phyloP scores from a whole-genome alignment of 2,329 filamentous ascomycete genomes.

The Coniochaeta hoffmannii region DNA sequence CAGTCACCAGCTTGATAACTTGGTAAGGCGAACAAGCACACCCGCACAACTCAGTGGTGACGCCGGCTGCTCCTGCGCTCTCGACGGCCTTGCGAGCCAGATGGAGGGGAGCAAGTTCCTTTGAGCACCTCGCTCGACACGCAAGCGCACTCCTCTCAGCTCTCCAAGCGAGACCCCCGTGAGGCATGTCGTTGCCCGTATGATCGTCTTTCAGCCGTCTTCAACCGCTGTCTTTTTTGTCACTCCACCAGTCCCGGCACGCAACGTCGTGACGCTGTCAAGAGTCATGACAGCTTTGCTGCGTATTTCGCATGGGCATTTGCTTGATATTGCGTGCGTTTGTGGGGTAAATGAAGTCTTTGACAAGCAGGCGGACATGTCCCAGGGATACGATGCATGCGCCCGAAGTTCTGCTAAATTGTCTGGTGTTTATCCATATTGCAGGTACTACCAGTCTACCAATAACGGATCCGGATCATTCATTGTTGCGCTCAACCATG shows the following conservation, averaged over 20 bases:
- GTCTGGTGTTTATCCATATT: conserved; percentile 19
- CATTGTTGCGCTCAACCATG: conserved; percentile 1
- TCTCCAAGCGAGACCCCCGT: not conserved
- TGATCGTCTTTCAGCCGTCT: not conserved
- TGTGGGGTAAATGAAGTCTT: conserved; percentile 15
- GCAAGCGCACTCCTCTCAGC: not conserved
- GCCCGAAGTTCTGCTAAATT: conserved; percentile 3
- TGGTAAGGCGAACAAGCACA: not conserved
- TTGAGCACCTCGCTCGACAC: not conserved
- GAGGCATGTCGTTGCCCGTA: not conserved
- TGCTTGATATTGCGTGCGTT: conserved; percentile 17
- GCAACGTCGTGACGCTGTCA: not conserved
- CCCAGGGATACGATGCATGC: not conserved
- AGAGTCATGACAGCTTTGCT: not conserved
- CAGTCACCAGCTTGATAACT: not conserved
- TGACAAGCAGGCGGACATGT: not conserved
- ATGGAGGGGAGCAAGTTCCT: not conserved
- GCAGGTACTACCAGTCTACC: conserved; percentile 13
- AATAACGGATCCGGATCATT: conserved; percentile 7
- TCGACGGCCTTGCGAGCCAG: not conserved
- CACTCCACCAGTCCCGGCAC: not conserved
- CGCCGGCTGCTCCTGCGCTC: not conserved
- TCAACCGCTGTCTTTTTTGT: not conserved
- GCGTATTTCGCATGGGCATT: not conserved
- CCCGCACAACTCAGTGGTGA: not conserved